Conservation (phyloP, 2,329 filamentous ascomycete genomes). For the Beauveria scarabaeidicola region DNA sequence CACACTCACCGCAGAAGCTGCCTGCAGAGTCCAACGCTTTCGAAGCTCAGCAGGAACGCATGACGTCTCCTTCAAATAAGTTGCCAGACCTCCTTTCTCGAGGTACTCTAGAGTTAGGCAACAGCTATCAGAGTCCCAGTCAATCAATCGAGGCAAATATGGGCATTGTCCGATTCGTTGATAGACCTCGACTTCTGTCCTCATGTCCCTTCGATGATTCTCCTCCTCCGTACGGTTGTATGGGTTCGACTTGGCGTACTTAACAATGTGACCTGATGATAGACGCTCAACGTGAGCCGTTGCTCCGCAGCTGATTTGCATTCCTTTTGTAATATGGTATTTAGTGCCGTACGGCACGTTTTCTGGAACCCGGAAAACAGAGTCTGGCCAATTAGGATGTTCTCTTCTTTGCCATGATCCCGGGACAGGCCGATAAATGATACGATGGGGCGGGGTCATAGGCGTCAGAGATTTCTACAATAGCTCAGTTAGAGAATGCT, state of each 20-base stretch:
- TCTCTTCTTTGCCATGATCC: slow-evolving; percentile 16
- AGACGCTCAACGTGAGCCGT: slow-evolving; percentile 18
- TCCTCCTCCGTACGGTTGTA: neutral
- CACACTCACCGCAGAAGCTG: slow-evolving; percentile 24
- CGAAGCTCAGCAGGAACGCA: slow-evolving; percentile 15
- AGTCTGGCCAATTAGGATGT: slow-evolving; percentile 17
- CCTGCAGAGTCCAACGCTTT: slow-evolving; percentile 23
- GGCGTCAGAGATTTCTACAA: neutral
- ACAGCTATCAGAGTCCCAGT: slow-evolving; percentile 18
- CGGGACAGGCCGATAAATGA: slow-evolving; percentile 14
- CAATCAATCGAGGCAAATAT: slow-evolving; percentile 16
- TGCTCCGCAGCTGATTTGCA: slow-evolving; percentile 11
- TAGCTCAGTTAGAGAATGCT: no score
- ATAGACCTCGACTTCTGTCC: slow-evolving; percentile 19
- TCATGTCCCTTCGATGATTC: slow-evolving; percentile 14
- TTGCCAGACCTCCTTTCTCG: slow-evolving; percentile 18
- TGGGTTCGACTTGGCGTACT: slow-evolving; percentile 17
- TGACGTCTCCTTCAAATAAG: slow-evolving; percentile 13
- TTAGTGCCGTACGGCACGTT: slow-evolving; percentile 14
- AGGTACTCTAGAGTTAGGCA: slow-evolving; percentile 21
- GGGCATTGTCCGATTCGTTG: slow-evolving; percentile 16
- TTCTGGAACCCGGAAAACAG: slow-evolving; percentile 16
- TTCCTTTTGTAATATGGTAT: slow-evolving; percentile 18
- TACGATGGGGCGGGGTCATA: neutral
- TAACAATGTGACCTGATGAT: slow-evolving; percentile 17